Conservation (phyloP, 768 basidiomycete species). For the Amanita rubescens region DNA sequence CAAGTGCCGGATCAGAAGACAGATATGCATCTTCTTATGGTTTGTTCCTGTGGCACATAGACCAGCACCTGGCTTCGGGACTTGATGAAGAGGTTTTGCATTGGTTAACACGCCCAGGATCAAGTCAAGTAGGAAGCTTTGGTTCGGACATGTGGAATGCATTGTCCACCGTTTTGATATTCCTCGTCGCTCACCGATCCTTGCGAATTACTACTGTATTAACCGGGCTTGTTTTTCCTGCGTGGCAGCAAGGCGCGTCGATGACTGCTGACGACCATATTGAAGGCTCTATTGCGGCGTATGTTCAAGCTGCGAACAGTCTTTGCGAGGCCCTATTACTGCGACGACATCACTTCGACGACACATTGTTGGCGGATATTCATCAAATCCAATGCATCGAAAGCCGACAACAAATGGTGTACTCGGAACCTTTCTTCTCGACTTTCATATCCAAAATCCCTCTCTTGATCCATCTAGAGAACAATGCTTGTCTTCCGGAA, state of each 20-base stretch:
- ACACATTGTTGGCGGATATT: constrained; percentile 39
- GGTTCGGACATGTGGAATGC: constrained; percentile 61
- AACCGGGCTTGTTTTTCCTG: constrained; percentile 69
- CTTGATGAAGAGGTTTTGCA: constrained; percentile 62
- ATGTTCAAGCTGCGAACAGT: constrained; percentile 55
- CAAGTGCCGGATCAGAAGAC: constrained; percentile 38
- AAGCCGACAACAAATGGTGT: constrained; percentile 63
- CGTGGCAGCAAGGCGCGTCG: constrained; percentile 56
- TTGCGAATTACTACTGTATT: constrained; percentile 68
- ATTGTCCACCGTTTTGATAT: constrained; percentile 52
- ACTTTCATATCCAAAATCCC: constrained; percentile 58
- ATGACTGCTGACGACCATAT: constrained; percentile 26
- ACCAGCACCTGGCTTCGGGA: constrained; percentile 68
- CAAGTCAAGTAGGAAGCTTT: constrained; percentile 52
- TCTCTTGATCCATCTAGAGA: constrained; percentile 63
- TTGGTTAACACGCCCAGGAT: constrained; percentile 69
- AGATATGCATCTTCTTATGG: constrained; percentile 60
- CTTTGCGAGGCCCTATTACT: constrained; percentile 58
- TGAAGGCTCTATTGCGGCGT: constrained; percentile 33
- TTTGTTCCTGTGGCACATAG: constrained; percentile 62
- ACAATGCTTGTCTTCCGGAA: constrained; percentile 44
- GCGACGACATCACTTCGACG: constrained; percentile 37
- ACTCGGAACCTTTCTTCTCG: constrained; percentile 57
- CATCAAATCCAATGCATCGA: constrained; percentile 63
- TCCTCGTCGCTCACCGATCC: constrained; percentile 59